Evolutionary conservation across 257 asterid species (phyloP), one percentile per base, ranked within the genome.

Genomic region (Solanum virginianum): DNA sequence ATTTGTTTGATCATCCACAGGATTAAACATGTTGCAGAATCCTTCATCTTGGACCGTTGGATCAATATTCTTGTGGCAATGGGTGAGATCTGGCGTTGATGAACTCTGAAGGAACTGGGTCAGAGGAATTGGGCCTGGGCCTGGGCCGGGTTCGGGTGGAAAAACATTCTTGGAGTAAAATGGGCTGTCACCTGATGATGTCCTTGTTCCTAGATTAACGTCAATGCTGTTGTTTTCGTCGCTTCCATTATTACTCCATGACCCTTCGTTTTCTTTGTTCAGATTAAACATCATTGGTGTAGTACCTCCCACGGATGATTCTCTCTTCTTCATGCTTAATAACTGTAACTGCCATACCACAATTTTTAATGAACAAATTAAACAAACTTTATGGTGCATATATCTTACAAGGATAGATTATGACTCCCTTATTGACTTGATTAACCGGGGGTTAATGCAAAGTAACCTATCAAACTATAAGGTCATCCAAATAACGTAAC

Each of bases 211-310:
- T 24, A 94, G 88, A 81, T 93, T 93, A 53, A 92, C 91, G 39
- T 92, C 97, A 15, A 89, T 88, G 55, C 93, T 92, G 89, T 85
- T 91, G 29, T 91, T 92, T 87, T 86, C 91, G n/a, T 91, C 94
- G 80, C 95, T 94, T 82, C 90, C 97, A 63, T 92, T 91, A 90
- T 92, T 91, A 91, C 97, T 92, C 98, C 98, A 92, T 0, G 96
- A 89, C 9, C 96, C 94, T 84, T 93, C 97, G 57, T 89, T 93
- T 62, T 91, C 97, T 54, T 88, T 93, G 87, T 91, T 93, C 59
- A 94, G 88, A 87, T 93, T 93, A 1, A 63, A 24, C 71, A 90
- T 88, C 26, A 66, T 83, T 54, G 55, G n/a, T 63, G 83, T 75
- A 12, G 90, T 92, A 20, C 84, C 55, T 51, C 90, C 94, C 1